Conservation (phyloP, 306 rosid species). For the Cucurbita maxima region DNA sequence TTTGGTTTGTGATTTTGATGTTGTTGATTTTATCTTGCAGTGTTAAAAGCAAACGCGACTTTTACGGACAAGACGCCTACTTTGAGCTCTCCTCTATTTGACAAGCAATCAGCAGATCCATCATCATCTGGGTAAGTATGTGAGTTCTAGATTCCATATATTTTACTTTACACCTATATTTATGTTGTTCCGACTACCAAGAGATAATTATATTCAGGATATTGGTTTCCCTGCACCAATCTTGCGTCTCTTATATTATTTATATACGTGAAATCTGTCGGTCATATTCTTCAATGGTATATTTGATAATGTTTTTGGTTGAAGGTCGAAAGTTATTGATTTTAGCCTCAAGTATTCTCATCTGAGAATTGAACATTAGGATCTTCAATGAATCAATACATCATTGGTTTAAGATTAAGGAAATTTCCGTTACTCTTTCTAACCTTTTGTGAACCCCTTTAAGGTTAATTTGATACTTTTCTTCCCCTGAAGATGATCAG, state of each 20-base stretch:
- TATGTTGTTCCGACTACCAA: background rate
- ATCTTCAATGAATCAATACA: background rate
- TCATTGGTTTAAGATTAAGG: background rate
- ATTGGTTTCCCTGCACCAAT: background rate
- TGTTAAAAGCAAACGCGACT: slow-evolving; percentile 61
- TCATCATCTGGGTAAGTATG: slow-evolving; percentile 65
- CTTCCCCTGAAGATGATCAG: background rate
- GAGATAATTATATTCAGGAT: background rate
- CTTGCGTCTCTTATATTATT: background rate
- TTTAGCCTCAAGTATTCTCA: background rate
- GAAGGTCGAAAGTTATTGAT: no score
- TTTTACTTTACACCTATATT: background rate
- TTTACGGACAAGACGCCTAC: slow-evolving; percentile 48
- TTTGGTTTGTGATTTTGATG: slow-evolving; percentile 9
- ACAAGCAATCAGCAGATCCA: slow-evolving; percentile 57
- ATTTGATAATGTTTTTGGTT: no score
- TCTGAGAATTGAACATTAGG: background rate
- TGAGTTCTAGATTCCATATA: slow-evolving; percentile 6
- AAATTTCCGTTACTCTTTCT: background rate
- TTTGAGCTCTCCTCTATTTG: slow-evolving; percentile 49
- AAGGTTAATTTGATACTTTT: background rate
- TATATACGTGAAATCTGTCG: no score
- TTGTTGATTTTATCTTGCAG: slow-evolving; percentile 24
- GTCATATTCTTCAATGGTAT: no score
- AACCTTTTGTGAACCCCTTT: background rate